Conservation (phyloP, 2,329 filamentous ascomycete species). For the Sporothrix pallida region DNA sequence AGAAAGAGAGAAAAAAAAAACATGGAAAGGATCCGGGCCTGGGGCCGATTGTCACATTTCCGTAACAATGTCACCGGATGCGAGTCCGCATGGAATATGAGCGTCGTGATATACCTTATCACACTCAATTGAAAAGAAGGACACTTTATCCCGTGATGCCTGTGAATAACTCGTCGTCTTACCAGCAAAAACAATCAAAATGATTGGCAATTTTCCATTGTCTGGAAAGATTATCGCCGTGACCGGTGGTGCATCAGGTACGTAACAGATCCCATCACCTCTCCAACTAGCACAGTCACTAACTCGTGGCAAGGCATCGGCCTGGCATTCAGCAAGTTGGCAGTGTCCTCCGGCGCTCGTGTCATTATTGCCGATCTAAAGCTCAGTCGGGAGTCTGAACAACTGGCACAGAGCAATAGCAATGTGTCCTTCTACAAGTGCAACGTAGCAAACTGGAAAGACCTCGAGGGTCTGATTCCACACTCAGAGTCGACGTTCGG, state of each 20-base stretch:
- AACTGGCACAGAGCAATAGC: not conserved
- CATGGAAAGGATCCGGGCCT: no score
- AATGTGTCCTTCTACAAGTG: not conserved
- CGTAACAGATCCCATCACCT: not conserved
- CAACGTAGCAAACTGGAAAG: constrained; percentile 11
- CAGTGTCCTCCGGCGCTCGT: not conserved
- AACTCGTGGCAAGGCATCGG: not conserved
- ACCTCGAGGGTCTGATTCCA: not conserved
- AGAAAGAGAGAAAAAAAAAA: no score
- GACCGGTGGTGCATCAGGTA: constrained; percentile 5
- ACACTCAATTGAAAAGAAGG: not conserved
- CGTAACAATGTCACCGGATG: no score
- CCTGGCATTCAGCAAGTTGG: constrained; percentile 5
- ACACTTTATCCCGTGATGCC: no score
- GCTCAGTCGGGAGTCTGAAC: not conserved
- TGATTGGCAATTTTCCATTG: not conserved
- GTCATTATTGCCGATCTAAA: constrained; percentile 15
- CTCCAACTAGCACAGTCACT: not conserved
- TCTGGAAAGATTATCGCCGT: not conserved
- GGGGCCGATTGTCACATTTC: no score
- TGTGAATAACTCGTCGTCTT: no score
- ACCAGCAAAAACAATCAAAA: not conserved
- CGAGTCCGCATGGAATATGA: no score
- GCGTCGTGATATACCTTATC: no score
- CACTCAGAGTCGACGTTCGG: not conserved